Evolutionary conservation across 1,284 basidiomycete genomes (phyloP).

Genomic region (Leccinum subfulvum): DNA sequence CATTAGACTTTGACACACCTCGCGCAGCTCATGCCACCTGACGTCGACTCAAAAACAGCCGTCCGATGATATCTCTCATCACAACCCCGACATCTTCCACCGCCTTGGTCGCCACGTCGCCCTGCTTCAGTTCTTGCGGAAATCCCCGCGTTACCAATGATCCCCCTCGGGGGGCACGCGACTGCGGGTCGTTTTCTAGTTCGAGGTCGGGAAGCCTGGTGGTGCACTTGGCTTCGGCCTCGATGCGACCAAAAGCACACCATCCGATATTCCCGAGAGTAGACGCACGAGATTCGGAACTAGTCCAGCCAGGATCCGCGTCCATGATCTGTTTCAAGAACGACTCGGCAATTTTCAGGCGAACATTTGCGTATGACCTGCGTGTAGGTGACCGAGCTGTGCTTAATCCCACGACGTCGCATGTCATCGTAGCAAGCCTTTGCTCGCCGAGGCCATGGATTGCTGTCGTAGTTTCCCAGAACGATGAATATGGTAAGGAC

Average conservation of each 20-base stretch:
- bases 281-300: slow-evolving; percentile 38
- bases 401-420: slow-evolving; percentile 63
- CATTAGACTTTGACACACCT: slow-evolving; percentile 27
- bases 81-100: slow-evolving; percentile 75
- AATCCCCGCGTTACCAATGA: slow-evolving; percentile 78
- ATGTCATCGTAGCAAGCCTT: slow-evolving; percentile 77
- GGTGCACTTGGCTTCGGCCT: slow-evolving; percentile 13
- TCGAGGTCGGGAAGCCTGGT: slow-evolving; percentile 46
- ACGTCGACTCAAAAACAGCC: slow-evolving; percentile 46
- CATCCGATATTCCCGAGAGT: slow-evolving; percentile 43
- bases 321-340: slow-evolving; percentile 56
- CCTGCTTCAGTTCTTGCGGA: slow-evolving; percentile 65
- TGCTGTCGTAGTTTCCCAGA: slow-evolving; percentile 67
- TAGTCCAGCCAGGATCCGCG: slow-evolving; percentile 40
- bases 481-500: slow-evolving; percentile 81
- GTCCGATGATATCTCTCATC: slow-evolving; percentile 35
- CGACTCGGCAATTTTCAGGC: slow-evolving; percentile 55
- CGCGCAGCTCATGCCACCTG: slow-evolving; percentile 67
- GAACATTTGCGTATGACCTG: slow-evolving; percentile 60
- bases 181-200: slow-evolving; percentile 40
- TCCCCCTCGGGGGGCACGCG: slow-evolving; percentile 46
- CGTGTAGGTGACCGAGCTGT: slow-evolving; percentile 70
- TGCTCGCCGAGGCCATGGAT: slow-evolving; percentile 51
- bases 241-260: slow-evolving; percentile 32
- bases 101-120: slow-evolving; percentile 80